These are phyloP conservation scores for Jasminum sambac DNA, from an alignment of 257 asterid species.

Conservation along the genomic window DNA sequence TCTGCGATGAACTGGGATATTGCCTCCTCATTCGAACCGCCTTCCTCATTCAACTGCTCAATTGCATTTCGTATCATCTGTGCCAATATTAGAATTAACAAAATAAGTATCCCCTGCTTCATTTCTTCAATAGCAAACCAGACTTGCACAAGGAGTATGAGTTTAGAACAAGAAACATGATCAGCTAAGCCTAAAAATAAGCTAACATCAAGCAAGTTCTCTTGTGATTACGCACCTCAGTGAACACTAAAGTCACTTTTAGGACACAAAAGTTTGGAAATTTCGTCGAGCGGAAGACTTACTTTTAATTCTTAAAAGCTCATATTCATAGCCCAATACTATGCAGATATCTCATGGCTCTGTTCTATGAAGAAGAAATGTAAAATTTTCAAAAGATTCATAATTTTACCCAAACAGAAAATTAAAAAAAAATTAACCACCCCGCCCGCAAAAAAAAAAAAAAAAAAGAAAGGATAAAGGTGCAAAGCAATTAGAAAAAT, in stretches of 20 bases:
- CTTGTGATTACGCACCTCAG: neutral
- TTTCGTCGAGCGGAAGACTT: neutral
- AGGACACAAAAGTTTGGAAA: neutral
- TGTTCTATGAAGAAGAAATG: neutral
- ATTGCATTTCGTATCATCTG: constrained; percentile 73
- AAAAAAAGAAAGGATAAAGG: constrained; percentile 6
- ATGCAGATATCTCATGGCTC: neutral
- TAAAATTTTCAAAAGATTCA: neutral
- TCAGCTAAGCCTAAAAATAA: neutral
- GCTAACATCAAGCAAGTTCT: neutral
- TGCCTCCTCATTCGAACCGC: constrained; percentile 51
- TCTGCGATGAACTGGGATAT: constrained; percentile 46
- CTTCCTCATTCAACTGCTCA: constrained; percentile 39
- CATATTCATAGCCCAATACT: neutral
- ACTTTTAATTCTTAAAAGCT: neutral
- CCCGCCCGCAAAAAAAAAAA: too few species aligned
- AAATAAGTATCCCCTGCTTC: constrained; percentile 2
- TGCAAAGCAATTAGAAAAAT: constrained; percentile 18
- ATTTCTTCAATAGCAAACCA: neutral
- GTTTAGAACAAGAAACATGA: neutral
- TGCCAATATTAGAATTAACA: constrained; percentile 10
- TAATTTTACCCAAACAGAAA: neutral
- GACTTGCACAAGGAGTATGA: neutral
- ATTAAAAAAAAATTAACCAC: neutral
- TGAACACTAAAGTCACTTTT: neutral